Percentiles rank a stretch among this genome's conserved stretches.
phyloP scores from a whole-genome alignment of 2,329 filamentous ascomycete genomes.

The Sporothrix variecibatus region DNA sequence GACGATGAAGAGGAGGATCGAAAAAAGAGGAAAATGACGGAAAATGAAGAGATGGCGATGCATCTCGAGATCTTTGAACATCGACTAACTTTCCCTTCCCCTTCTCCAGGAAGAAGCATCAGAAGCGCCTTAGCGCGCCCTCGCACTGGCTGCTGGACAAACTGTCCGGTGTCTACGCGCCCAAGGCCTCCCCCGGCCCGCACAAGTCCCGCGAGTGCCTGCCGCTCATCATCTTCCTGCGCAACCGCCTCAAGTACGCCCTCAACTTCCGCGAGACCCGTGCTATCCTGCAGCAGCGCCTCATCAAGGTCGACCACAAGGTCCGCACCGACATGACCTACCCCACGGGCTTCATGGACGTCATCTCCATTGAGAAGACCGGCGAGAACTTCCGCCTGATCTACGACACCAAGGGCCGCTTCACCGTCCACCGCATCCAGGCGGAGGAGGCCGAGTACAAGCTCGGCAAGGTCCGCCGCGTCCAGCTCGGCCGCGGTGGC shows the following conservation, averaged over 20 bases:
- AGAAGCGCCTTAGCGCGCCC: conserved; percentile 98
- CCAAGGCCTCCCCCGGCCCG: conserved; percentile 77
- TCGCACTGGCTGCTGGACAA: conserved; percentile 99
- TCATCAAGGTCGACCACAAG: conserved; percentile 99
- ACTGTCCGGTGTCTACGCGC: conserved; percentile 86
- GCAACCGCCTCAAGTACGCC: conserved; percentile 97
- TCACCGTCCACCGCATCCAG: conserved; percentile 99
- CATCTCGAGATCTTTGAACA: not conserved
- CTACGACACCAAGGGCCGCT: conserved; percentile 99
- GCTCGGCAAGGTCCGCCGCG: conserved; percentile 99
- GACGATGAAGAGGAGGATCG: not conserved
- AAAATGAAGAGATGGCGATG: not conserved
- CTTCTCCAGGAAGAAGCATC: conserved; percentile 85
- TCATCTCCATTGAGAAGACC: conserved; percentile 99
- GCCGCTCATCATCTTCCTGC: conserved; percentile 97
- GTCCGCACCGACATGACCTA: conserved; percentile 98
- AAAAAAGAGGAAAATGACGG: not conserved
- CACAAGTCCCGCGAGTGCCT: conserved; percentile 99
- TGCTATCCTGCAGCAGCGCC: conserved; percentile 98
- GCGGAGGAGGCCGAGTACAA: conserved; percentile 99
- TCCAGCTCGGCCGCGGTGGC: conserved; percentile 98
- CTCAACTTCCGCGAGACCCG: conserved; percentile 98
- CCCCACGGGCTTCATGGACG: conserved; percentile 99
- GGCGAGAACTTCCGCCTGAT: conserved; percentile 99
- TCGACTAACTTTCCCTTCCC: conserved; percentile 12